Evolutionary conservation across 2,329 filamentous ascomycete genomes (phyloP).

Genomic region (Echinosphaeria canescens): DNA sequence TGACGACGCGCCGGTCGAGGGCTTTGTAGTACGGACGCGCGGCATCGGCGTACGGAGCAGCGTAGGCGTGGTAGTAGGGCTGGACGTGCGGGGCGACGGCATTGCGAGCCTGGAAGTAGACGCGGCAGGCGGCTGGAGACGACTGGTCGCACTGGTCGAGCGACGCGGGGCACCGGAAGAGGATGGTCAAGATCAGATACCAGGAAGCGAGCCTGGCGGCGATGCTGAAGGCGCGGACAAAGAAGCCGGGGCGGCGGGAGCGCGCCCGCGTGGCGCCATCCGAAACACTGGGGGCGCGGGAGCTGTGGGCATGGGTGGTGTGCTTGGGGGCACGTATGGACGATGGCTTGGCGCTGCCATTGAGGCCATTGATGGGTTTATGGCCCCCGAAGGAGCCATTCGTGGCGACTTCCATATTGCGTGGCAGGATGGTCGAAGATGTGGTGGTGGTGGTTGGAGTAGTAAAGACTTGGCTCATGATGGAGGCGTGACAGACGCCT

Average conservation of each 20-base stretch:
- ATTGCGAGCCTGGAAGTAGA: constrained; percentile 49
- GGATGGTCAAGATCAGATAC: constrained; percentile 63
- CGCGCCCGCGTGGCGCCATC: constrained; percentile 11
- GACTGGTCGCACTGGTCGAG: constrained; percentile 42
- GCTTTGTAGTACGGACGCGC: constrained; percentile 54
- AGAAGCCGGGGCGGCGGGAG: constrained; percentile 9
- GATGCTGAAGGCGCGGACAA: constrained; percentile 21
- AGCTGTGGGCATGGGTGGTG: too few species aligned
- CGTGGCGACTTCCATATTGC: constrained; percentile 6
- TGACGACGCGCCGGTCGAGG: constrained; percentile 40
- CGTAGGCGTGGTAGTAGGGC: constrained; percentile 73
- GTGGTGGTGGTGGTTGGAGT: too few species aligned
- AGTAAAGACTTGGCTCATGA: too few species aligned
- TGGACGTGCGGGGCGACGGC: constrained; percentile 49
- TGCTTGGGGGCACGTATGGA: too few species aligned
- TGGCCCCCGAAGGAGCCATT: constrained; percentile 5
- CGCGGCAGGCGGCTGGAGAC: constrained; percentile 62
- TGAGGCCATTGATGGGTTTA: constrained; percentile 6
- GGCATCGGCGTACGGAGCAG: constrained; percentile 60
- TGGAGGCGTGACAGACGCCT: too few species aligned
- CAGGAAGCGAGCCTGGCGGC: constrained; percentile 53
- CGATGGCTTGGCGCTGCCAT: constrained; percentile 9
- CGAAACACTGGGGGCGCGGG: constrained; percentile 15
- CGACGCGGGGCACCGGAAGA: constrained; percentile 63
- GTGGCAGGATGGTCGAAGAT: too few species aligned